These are phyloP conservation scores for Mycena albidolilacea DNA, from an alignment of 768 basidiomycete genomes.

Conservation along the genomic window DNA sequence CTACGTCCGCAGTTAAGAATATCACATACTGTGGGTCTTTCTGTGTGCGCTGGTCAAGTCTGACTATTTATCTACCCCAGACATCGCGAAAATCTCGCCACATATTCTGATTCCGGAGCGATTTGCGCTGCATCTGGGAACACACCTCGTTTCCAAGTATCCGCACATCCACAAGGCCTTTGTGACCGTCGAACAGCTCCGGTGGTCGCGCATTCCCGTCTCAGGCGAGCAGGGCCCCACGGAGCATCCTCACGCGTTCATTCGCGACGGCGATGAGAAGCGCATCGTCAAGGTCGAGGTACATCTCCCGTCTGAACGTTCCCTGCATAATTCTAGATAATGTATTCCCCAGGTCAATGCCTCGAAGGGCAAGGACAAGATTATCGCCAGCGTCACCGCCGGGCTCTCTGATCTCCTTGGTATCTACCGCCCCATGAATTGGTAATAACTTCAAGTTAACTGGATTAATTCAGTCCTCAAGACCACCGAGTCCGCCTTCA, in stretches of 20 bases:
- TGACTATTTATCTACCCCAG: not conserved
- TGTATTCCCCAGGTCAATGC: constrained; percentile 70
- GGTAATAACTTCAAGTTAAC: not conserved
- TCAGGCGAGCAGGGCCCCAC: constrained; percentile 53
- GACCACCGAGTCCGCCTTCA: constrained; percentile 89
- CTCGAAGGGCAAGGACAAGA: constrained; percentile 70
- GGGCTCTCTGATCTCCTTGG: constrained; percentile 89
- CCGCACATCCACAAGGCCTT: constrained; percentile 79
- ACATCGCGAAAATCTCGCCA: constrained; percentile 69
- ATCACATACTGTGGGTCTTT: constrained; percentile 70
- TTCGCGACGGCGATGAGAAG: constrained; percentile 93
- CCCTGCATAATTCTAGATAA: not conserved
- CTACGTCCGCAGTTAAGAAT: constrained; percentile 68
- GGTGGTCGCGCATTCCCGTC: constrained; percentile 86
- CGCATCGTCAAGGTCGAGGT: constrained; percentile 75
- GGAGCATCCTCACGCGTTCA: constrained; percentile 85
- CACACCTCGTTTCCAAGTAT: constrained; percentile 89
- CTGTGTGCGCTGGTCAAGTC: not conserved
- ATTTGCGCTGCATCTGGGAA: constrained; percentile 90
- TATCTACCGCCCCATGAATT: constrained; percentile 49
- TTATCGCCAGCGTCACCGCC: constrained; percentile 73
- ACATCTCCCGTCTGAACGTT: not conserved
- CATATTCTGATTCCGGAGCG: constrained; percentile 80
- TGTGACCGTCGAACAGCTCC: constrained; percentile 82
- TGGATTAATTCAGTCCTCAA: constrained; percentile 77